These are phyloP conservation scores for Stylosanthes scabra DNA, from an alignment of 331 rosid species.

Conservation along the genomic window DNA sequence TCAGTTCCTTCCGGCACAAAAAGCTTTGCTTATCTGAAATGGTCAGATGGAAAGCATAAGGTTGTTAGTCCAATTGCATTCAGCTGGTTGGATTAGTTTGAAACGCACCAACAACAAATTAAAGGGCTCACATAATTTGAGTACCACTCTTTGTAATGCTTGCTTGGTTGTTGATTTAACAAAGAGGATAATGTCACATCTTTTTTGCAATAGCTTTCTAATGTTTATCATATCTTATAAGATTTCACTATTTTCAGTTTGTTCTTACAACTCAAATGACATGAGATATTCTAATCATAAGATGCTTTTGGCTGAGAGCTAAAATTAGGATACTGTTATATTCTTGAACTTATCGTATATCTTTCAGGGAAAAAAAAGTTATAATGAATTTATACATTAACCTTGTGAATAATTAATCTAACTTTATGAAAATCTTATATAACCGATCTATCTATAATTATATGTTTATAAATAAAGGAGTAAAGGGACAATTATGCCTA, in stretches of 20 bases:
- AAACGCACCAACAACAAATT: neutral
- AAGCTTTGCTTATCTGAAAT: conserved; percentile 71
- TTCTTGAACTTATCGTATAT: too few species aligned
- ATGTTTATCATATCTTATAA: conserved; percentile 12
- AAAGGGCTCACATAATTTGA: neutral
- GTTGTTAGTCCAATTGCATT: conserved; percentile 83
- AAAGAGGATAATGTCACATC: neutral
- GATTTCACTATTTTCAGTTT: too few species aligned
- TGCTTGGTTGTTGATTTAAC: conserved; percentile 2
- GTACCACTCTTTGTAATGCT: conserved; percentile 5
- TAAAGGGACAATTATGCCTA: too few species aligned
- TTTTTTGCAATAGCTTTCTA: neutral
- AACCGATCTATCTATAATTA: neutral
- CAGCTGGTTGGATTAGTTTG: conserved; percentile 46
- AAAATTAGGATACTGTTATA: too few species aligned
- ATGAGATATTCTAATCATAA: too few species aligned
- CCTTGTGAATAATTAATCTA: neutral
- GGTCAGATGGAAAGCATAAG: conserved; percentile 81
- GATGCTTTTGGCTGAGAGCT: too few species aligned
- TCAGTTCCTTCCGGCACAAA: conserved; percentile 74
- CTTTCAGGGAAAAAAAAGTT: too few species aligned
- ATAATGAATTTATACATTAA: too few species aligned
- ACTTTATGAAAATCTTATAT: neutral
- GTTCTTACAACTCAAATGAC: neutral
- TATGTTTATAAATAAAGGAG: too few species aligned